Percentiles rank a stretch among this genome's conserved stretches.
phyloP scores from a whole-genome alignment of 2,329 filamentous ascomycete genomes.

The Talaromyces rugulosus region DNA sequence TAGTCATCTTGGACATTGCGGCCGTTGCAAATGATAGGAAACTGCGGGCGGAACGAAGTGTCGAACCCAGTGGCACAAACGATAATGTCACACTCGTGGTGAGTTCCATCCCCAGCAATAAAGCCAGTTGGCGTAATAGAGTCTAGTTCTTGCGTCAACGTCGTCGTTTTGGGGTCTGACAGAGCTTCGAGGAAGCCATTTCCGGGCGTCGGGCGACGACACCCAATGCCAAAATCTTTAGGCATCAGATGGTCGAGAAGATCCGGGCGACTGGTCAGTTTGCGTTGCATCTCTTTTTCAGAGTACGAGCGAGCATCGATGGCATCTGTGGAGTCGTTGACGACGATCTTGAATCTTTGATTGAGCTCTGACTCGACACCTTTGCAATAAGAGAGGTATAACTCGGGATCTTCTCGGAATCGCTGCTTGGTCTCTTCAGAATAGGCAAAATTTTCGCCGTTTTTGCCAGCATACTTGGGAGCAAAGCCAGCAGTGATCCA shows the following conservation, averaged over 20 bases:
- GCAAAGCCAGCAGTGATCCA: constrained; percentile 4
- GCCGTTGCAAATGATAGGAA: constrained; percentile 37
- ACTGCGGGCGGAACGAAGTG: constrained; percentile 37
- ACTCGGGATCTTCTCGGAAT: neutral
- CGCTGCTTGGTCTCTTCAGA: neutral
- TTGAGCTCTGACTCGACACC: constrained; percentile 1
- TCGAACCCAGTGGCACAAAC: constrained; percentile 42
- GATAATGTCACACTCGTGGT: constrained; percentile 15
- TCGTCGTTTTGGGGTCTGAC: neutral
- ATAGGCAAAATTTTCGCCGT: neutral
- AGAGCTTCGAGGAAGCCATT: neutral
- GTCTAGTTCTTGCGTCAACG: neutral
- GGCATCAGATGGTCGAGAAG: neutral
- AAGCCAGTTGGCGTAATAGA: neutral
- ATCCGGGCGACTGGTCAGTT: neutral
- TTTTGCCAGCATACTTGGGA: neutral
- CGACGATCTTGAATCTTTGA: neutral
- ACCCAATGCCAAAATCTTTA: neutral
- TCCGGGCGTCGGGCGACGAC: neutral
- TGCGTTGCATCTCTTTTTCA: neutral
- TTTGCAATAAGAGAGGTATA: neutral
- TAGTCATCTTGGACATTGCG: constrained; percentile 33
- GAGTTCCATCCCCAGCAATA: constrained; percentile 2
- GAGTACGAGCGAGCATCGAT: neutral
- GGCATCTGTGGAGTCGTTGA: neutral